Conservation (phyloP, 2,329 filamentous ascomycete species). For the Calonectria crousiana region DNA sequence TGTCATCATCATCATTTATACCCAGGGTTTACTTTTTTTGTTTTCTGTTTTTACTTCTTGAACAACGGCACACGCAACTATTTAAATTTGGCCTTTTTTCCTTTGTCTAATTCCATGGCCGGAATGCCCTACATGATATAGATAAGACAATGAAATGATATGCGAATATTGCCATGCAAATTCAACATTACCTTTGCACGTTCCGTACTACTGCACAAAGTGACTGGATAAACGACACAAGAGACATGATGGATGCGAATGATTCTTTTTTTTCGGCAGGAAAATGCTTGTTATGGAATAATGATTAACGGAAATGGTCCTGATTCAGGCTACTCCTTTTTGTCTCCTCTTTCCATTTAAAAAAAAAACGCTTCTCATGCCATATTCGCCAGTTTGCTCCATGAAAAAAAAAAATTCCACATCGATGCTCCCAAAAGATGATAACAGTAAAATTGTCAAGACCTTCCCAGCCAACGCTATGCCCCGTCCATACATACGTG, state of each 20-base stretch:
- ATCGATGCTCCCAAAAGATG: constrained; percentile 29
- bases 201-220: not conserved
- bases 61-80: not conserved
- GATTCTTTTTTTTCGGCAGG: not conserved
- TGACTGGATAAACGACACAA: not conserved
- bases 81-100: constrained; percentile 13
- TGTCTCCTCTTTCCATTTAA: not conserved
- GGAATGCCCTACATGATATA: constrained; percentile 17
- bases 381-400: constrained; percentile 31
- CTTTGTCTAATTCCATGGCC: constrained; percentile 1
- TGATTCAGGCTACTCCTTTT: constrained; percentile 9
- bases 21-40: constrained; percentile 31
- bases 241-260: not conserved
- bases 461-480: constrained; percentile 27
- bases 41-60: constrained; percentile 10
- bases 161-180: constrained; percentile 35
- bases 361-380: constrained; percentile 7
- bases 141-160: constrained; percentile 35
- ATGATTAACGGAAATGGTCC: not conserved
- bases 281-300: not conserved
- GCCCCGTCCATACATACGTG: constrained; percentile 28
- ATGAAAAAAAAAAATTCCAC: constrained; percentile 10
- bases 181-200: not conserved
- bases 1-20: constrained; percentile 38
- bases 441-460: not conserved